Base-by-base conservation (phyloP, 176 grass and related monocot species). In the Aegilops umbellulata region DNA sequence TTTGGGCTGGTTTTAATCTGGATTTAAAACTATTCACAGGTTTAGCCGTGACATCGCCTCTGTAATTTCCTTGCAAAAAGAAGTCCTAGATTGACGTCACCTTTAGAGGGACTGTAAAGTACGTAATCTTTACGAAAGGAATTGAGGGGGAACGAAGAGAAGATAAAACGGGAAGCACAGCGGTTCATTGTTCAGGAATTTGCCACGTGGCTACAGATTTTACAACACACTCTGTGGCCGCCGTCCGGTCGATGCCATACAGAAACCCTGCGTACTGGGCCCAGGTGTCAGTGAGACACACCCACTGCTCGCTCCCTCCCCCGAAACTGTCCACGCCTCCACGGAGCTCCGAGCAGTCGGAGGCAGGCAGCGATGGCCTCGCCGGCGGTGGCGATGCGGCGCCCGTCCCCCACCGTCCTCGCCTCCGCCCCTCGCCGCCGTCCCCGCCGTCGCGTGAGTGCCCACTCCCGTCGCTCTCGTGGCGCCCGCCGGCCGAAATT, bases 381-480 rank as follows among this genome's bases (percentile, higher is more conserved):
- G 68, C 82, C 77, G 80, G 68, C 89, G 81, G 81, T 60, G 60
- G 76, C 26, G 75, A 46, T 42, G 68, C 75, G 67, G 46, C 76
- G 74, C 68, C 81, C 81, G 32, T 76, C 47, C 47, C 81, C 89
- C 67, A 47, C 76, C 60, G 3, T 80, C 27, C 69, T 87, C 29
- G 27, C 27, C 15, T 49, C 81, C 1, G 76, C 29, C 51, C 67
- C 80, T 84, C 26, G 44, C 67, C n/a, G 17, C 42, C 63, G 72
- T 4, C 77, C 47, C 69, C 14, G 25, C 77, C 73, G 74, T 75
- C 44, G 8, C 35, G 89, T 90, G 84, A 90, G 89, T 90, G 42
- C 66, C 69, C 39, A 9, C 20, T 73, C 24, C 31, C 63, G 4
- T 7, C 22, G 55, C 4, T 34, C n/a, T 12, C 27, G 16, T 26